Evolutionary conservation across 2,329 filamentous ascomycete species (phyloP), one percentile per base, ranked within the genome.

Genomic region (Tolypocladium tropicale): DNA sequence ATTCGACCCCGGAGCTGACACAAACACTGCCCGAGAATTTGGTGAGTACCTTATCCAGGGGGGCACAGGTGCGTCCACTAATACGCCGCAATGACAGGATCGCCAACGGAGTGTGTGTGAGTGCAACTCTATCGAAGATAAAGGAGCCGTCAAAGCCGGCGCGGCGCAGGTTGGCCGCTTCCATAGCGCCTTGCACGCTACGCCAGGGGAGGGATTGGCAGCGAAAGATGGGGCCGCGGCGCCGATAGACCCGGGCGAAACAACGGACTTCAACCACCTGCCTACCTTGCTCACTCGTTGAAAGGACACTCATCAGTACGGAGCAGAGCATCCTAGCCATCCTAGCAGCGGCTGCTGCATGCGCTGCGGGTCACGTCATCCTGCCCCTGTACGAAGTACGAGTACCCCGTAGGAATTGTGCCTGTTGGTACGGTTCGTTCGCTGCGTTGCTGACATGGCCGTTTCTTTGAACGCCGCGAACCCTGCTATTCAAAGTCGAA

Each of bases 111-210:
- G 51, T 23, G 33, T 30, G 51, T 49, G 32, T 18, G 33, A 33
- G 23, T 39, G 25, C 33, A 21, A 32, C 51, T 39, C 34, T 39
- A 28, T 34, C 33, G 14, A n/a, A 37, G 10, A 36, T 23, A 16
- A 32, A 25, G 56, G 41, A 55, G 53, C 61, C 61, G 59, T 58
- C 56, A 60, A 57, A 59, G 60, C 61, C 59, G 60, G 59, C 60
- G 59, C 61, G 58, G 61, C 60, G 53, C 58, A 51, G 41, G 59
- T 59, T 55, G 55, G 55, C 51, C 49, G 36, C 23, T 33, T 4
- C 30, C 50, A 53, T 49, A 18, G 43, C 54, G 34, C 41, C 34
- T 39, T 57, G 37, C 33, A 23, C 41, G n/a, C 55, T 53, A 25
- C 37, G 50, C 41, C 48, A 52, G 37, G 51, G 51, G 41, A 33